Base-by-base conservation (phyloP, 2,329 filamentous ascomycete species). In the Leptographium lundbergii region DNA sequence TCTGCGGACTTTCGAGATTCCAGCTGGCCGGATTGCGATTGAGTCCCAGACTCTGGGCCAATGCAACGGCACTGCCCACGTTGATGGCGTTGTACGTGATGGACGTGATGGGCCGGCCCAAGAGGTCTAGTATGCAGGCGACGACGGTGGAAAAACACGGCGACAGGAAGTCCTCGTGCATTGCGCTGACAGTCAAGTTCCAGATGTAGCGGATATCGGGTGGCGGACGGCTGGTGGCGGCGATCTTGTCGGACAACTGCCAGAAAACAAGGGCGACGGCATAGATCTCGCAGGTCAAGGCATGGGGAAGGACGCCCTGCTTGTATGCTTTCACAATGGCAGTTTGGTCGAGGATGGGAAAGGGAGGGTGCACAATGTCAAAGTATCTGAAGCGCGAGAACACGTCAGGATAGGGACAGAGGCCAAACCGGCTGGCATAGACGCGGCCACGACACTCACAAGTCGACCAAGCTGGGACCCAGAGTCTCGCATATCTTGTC, bases 81-180 rank as follows among this genome's bases (percentile, higher is more conserved):
- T 58, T 58, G 57, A 58, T 39, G 27, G 57, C 57, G 39, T 58
- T 58, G 57, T 58, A 58, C 2, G 57, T 58, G 39, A 58, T 58
- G 57, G 51, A 54, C 2, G 57, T 58, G 14, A 55, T 58, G 39
- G 57, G 57, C n/a, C 57, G 57, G 27, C 57, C 57, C 9, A 54
- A 42, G 11, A 58, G 51, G 24, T 58, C 57, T 6, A 58, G 29
- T 14, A 58, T 58, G 52, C 57, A 58, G 34, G 57, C 51, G 4
- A 58, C 51, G 3, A 58, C 57, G 3, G 57, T 58, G 6, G 57
- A 58, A 14, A 58, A 55, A n/a, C 51, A 54, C 22, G 57, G 57
- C 7, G 57, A 50, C 2, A 55, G 11, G 22, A 58, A 58, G 52
- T 58, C 57, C 14, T 55, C 51, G 51, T 55, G 56, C 50, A 58